phyloP scores from a whole-genome alignment of 768 basidiomycete genomes.

The Boletus rubroflammeus region DNA sequence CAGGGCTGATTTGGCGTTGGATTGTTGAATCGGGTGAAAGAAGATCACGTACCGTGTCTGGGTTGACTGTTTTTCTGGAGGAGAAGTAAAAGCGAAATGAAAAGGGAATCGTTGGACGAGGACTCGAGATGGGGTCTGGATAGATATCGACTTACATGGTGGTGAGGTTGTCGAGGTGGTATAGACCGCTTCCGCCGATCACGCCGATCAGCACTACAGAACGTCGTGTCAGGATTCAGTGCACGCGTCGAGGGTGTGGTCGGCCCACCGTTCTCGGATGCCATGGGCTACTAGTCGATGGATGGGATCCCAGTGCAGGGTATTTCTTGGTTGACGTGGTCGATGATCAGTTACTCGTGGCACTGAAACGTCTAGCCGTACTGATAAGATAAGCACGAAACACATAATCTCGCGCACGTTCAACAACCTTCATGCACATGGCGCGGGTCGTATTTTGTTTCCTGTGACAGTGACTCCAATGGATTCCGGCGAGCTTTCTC shows the following conservation, averaged over 20 bases:
- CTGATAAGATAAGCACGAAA: constrained; percentile 1
- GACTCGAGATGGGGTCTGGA: background rate
- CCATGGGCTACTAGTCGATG: constrained; percentile 4
- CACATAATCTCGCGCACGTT: background rate
- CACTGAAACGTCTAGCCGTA: background rate
- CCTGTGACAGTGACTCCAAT: too few species aligned
- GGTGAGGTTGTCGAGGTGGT: constrained; percentile 89
- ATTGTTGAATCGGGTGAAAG: background rate
- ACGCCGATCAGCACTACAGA: constrained; percentile 74
- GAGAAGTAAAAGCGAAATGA: background rate
- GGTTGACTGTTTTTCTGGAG: constrained; percentile 66
- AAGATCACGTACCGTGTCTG: constrained; percentile 63
- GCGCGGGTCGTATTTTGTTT: too few species aligned
- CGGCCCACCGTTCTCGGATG: constrained; percentile 17
- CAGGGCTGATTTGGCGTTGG: constrained; percentile 60
- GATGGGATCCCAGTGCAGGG: background rate
- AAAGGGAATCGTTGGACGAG: background rate
- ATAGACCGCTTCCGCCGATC: constrained; percentile 90
- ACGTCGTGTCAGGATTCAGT: background rate
- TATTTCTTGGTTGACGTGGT: background rate
- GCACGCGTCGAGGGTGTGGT: background rate
- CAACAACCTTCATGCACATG: too few species aligned
- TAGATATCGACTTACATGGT: constrained; percentile 59
- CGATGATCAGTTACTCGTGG: background rate
- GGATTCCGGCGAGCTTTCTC: too few species aligned